These are phyloP conservation scores for Pisolithus tinctorius DNA, from an alignment of 768 basidiomycete genomes.

Conservation along the genomic window DNA sequence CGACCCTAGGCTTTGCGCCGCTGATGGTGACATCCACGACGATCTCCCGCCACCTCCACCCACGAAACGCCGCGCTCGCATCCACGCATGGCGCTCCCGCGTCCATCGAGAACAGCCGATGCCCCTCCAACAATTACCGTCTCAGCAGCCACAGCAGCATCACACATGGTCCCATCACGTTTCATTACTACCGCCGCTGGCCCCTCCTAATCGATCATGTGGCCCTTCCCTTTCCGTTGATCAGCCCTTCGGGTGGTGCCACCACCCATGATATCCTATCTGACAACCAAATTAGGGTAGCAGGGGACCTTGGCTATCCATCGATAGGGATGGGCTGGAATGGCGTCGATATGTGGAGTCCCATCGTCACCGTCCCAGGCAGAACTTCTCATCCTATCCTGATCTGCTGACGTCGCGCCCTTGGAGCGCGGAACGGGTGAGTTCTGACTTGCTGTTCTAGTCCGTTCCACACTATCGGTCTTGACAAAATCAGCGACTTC, in stretches of 20 bases:
- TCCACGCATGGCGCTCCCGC: constrained; percentile 15
- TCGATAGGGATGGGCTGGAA: background rate
- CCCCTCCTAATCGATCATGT: background rate
- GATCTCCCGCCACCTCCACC: constrained; percentile 1
- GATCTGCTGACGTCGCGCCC: no score
- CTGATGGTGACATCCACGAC: constrained; percentile 3
- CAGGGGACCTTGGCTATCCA: background rate
- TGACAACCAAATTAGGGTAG: background rate
- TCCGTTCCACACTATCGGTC: no score
- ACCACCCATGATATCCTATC: background rate
- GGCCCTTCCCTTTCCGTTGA: background rate
- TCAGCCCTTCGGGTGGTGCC: background rate
- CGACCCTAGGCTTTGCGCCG: constrained; percentile 10
- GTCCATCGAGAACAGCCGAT: constrained; percentile 4
- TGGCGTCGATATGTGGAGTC: background rate
- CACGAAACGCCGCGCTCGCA: constrained; percentile 20
- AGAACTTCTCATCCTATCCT: no score
- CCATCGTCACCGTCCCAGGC: no score
- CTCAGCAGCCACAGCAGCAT: background rate
- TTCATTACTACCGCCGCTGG: background rate
- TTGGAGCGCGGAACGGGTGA: no score
- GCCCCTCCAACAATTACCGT: background rate
- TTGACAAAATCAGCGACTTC: no score
- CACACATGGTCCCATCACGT: background rate
- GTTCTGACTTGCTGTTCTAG: no score